Evolutionary conservation across 257 asterid species (phyloP), one percentile per base, ranked within the genome.

Genomic region (Solanum pinnatisectum): DNA sequence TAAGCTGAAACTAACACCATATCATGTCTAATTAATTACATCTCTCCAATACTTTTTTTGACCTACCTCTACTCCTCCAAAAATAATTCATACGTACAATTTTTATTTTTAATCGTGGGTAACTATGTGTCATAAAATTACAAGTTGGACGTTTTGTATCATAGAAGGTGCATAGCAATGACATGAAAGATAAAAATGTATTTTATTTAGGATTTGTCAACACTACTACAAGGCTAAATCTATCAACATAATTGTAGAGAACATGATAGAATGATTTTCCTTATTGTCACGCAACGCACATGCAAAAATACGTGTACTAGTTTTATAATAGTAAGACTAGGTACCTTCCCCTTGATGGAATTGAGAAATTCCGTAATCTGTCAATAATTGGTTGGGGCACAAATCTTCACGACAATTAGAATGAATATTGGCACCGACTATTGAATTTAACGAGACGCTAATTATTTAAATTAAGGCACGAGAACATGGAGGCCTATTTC

Each of bases 1-100:
- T 63, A 63, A 63, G 8, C 8, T 63, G 15, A 63, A 4, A 23
- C 30, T 60, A 20, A 23, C 15, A 63, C 6, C 32, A 63, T 23
- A 4, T 63, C 30, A 23, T 60, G 1, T 0, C 63, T 52, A 16
- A 52, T 52, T 52, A 46, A 22, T 1, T 10, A 9, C 6, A 9
- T 60, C 30, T 0, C 3, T 0, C 0, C 14, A 56, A 23, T 22
- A 60, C 15, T 10, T 23, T 0, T 40, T 60, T 59, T 23, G 0
- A 60, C 30, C 2, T 23, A 9, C 5, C 30, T 22, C 13, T 3
- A 3, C 0, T 0, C 6, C 11, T 60, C 3, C 30, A 22, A 10
- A 60, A 60, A 60, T 3, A 4, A 23, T 23, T 63, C 3, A 60
- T 60, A 22, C 6, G 6, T 63, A 22, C 14, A 0, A 22, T 14